Conservation (phyloP, 768 basidiomycete genomes). For the Calocera viscosa region DNA sequence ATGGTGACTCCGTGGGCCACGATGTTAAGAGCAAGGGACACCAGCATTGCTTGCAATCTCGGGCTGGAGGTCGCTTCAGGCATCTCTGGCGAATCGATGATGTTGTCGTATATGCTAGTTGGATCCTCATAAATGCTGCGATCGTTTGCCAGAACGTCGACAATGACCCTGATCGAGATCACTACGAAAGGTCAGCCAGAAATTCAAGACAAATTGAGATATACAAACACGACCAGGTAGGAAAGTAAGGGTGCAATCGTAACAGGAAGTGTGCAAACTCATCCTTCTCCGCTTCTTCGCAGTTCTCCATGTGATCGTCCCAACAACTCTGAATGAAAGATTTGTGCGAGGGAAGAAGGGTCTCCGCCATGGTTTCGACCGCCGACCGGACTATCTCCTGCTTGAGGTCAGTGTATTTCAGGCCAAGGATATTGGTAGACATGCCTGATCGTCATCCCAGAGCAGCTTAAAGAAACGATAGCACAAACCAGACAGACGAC, state of each 20-base stretch:
- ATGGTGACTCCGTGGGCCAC: slow-evolving; percentile 49
- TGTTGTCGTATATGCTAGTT: slow-evolving; percentile 4
- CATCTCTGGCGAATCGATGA: neutral
- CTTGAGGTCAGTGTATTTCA: slow-evolving; percentile 10
- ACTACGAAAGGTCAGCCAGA: slow-evolving; percentile 31
- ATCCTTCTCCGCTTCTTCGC: slow-evolving; percentile 45
- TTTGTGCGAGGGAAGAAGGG: slow-evolving; percentile 53
- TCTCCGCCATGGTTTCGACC: slow-evolving; percentile 44
- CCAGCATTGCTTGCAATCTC: slow-evolving; percentile 37
- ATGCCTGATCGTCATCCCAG: slow-evolving; percentile 52
- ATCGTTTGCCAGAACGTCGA: slow-evolving; percentile 47
- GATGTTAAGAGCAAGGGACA: slow-evolving; percentile 52
- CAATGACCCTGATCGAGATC: slow-evolving; percentile 49
- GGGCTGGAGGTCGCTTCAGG: neutral
- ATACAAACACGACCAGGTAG: slow-evolving; percentile 48
- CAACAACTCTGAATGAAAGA: slow-evolving; percentile 55
- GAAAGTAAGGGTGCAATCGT: slow-evolving; percentile 56
- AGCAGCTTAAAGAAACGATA: slow-evolving; percentile 46
- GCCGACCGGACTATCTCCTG: slow-evolving; percentile 59
- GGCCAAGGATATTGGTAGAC: slow-evolving; percentile 15
- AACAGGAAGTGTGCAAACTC: slow-evolving; percentile 50
- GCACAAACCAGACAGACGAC: slow-evolving; percentile 26
- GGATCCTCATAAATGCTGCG: slow-evolving; percentile 33
- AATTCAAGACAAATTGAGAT: neutral
- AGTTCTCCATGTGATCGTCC: slow-evolving; percentile 46